These are phyloP conservation scores for Teratosphaeria epicoccoides DNA, from an alignment of 2,329 filamentous ascomycete species.

Conservation along the genomic window DNA sequence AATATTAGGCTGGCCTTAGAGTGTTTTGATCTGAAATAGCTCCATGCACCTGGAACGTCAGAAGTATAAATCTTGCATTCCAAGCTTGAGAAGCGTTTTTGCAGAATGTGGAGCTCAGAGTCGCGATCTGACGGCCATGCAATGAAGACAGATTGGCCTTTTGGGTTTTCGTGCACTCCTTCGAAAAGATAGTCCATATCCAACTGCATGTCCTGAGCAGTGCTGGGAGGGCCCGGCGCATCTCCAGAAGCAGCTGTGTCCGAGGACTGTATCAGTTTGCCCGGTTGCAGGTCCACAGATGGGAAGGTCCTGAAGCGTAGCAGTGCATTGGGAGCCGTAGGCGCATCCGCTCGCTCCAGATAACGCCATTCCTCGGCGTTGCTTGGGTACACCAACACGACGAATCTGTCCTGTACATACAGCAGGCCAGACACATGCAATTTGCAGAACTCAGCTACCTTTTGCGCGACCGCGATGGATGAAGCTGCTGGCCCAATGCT, in stretches of 20 bases:
- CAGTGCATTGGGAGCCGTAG: not conserved
- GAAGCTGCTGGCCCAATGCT: conserved; percentile 1
- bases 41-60: conserved; percentile 16
- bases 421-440: conserved; percentile 12
- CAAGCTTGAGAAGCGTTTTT: conserved; percentile 10
- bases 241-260: not conserved
- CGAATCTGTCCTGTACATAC: conserved; percentile 6
- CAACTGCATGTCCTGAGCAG: not conserved
- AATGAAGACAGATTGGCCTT: conserved; percentile 15
- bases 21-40: conserved; percentile 13
- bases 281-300: not conserved
- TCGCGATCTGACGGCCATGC: conserved; percentile 14
- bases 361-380: conserved; percentile 19
- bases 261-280: not conserved
- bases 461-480: not conserved
- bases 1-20: conserved; percentile 12
- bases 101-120: conserved; percentile 14
- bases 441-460: conserved; percentile 15
- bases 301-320: conserved; percentile 5
- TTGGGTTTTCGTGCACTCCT: conserved; percentile 1
- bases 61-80: conserved; percentile 18
- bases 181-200: not conserved
- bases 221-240: not conserved
- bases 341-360: conserved; percentile 6
- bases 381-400: conserved; percentile 18